A percentile compares a stretch with the other conserved stretches of the same genome.
These are phyloP conservation scores for Amanita fuliginea DNA, from an alignment of 768 basidiomycete species.

Conservation along the genomic window DNA sequence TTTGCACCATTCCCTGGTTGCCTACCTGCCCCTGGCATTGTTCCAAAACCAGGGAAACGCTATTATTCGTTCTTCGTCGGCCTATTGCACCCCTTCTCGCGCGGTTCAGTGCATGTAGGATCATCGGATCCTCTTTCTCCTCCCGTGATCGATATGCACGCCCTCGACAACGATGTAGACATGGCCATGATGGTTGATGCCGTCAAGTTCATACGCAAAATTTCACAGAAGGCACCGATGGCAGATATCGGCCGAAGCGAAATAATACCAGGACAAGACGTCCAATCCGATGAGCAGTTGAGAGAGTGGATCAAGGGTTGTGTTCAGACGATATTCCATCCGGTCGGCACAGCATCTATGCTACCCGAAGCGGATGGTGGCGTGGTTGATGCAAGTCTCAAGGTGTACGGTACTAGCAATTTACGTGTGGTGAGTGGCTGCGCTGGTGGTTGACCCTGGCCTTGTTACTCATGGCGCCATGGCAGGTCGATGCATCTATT, in stretches of 20 bases:
- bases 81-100: slow-evolving; percentile 25
- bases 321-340: slow-evolving; percentile 11
- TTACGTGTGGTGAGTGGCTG: slow-evolving; percentile 10
- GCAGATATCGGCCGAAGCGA: not conserved
- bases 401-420: slow-evolving; percentile 14
- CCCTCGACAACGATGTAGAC: slow-evolving; percentile 19
- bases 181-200: slow-evolving; percentile 13
- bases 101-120: slow-evolving; percentile 31
- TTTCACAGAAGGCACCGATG: slow-evolving; percentile 9
- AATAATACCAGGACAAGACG: not conserved
- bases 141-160: slow-evolving; percentile 36
- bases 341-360: slow-evolving; percentile 20
- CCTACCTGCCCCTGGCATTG: not conserved
- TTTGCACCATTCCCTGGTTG: slow-evolving; percentile 5
- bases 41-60: slow-evolving; percentile 12
- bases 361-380: slow-evolving; percentile 17
- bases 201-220: slow-evolving; percentile 15
- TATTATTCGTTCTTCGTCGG: slow-evolving; percentile 13
- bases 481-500: slow-evolving; percentile 7
- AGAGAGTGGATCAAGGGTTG: slow-evolving; percentile 9
- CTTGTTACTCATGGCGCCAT: too few relatives aligned
- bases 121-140: slow-evolving; percentile 27
- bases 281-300: slow-evolving; percentile 7
- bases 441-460: too few relatives aligned
- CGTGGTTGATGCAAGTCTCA: slow-evolving; percentile 13